Evolutionary conservation across 352 stramenopile species (phyloP).

Genomic region (Globisporangium viniferum): DNA sequence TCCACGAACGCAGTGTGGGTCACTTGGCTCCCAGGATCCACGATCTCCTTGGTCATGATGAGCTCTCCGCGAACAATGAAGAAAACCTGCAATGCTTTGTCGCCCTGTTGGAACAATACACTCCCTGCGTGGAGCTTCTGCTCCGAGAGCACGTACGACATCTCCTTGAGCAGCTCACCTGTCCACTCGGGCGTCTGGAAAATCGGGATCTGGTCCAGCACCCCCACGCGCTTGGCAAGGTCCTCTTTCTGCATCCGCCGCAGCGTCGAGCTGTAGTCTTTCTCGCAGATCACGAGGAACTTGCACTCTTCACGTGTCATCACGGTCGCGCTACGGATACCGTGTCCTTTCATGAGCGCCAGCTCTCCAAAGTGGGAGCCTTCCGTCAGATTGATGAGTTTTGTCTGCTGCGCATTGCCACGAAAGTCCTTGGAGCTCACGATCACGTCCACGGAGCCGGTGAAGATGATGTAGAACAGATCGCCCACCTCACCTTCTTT

Average conservation of each 20-base stretch:
- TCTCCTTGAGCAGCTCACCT: constrained; percentile 58
- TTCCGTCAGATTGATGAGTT: constrained; percentile 70
- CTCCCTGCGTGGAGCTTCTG: constrained; percentile 45
- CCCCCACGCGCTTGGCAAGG: constrained; percentile 47
- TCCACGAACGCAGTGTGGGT: constrained; percentile 52
- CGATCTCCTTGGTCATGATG: constrained; percentile 47
- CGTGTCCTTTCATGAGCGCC: constrained; percentile 71
- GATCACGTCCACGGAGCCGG: constrained; percentile 64
- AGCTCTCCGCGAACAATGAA: constrained; percentile 72
- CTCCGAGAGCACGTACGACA: constrained; percentile 70
- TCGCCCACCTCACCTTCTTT: constrained; percentile 66
- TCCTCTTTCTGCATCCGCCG: constrained; percentile 71
- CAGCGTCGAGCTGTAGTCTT: constrained; percentile 71
- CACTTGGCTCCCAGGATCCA: constrained; percentile 29
- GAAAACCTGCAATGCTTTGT: constrained; percentile 62
- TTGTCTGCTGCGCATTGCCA: constrained; percentile 51
- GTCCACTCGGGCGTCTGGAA: constrained; percentile 80
- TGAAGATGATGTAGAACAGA: constrained; percentile 78
- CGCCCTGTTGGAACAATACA: constrained; percentile 54
- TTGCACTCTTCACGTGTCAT: constrained; percentile 54
- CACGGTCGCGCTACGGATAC: constrained; percentile 68
- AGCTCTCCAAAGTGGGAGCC: constrained; percentile 69
- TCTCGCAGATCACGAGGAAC: constrained; percentile 70
- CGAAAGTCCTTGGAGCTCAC: constrained; percentile 53
- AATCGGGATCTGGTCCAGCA: constrained; percentile 64